Percentiles rank a stretch among this genome's conserved stretches.
phyloP scores from a whole-genome alignment of 306 rosid genomes.

The Calophaca sinica region DNA sequence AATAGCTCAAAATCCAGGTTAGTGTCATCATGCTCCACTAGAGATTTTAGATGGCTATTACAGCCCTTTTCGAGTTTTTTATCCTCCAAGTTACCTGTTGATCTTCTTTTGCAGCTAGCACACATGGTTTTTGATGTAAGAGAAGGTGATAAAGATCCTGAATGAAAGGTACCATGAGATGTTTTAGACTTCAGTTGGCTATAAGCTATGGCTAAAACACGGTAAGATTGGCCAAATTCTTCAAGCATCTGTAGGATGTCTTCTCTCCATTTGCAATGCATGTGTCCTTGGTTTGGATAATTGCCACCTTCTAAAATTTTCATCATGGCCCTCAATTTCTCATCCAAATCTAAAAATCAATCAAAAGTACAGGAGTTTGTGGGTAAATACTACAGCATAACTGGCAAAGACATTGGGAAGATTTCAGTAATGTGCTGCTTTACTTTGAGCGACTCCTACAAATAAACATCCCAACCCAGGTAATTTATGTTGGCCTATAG shows the following conservation, averaged over 20 bases:
- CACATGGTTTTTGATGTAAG: slow-evolving; percentile 31
- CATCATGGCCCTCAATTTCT: slow-evolving; percentile 50
- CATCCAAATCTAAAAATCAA: slow-evolving; percentile 50
- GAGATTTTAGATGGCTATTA: slow-evolving; percentile 31
- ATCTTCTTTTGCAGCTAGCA: slow-evolving; percentile 41
- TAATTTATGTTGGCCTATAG: background rate
- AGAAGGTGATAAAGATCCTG: slow-evolving; percentile 41
- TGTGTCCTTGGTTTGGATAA: slow-evolving; percentile 38
- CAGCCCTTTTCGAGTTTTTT: slow-evolving; percentile 29
- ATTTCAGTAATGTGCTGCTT: slow-evolving; percentile 12
- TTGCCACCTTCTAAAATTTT: slow-evolving; percentile 44
- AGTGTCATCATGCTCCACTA: background rate
- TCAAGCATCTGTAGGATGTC: slow-evolving; percentile 48
- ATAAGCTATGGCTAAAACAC: slow-evolving; percentile 47
- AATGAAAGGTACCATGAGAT: slow-evolving; percentile 31
- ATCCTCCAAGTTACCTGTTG: slow-evolving; percentile 18
- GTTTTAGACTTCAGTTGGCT: slow-evolving; percentile 50
- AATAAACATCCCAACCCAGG: slow-evolving; percentile 5
- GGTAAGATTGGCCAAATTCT: slow-evolving; percentile 55
- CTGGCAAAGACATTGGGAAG: slow-evolving; percentile 14
- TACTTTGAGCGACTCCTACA: slow-evolving; percentile 19
- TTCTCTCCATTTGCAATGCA: slow-evolving; percentile 45
- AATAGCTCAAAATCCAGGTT: slow-evolving; percentile 24
- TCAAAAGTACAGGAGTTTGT: slow-evolving; percentile 27
- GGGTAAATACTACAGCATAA: slow-evolving; percentile 40